Evolutionary conservation across 257 asterid species (phyloP), one percentile per base, ranked within the genome.

Genomic region (Solanum boliviense): DNA sequence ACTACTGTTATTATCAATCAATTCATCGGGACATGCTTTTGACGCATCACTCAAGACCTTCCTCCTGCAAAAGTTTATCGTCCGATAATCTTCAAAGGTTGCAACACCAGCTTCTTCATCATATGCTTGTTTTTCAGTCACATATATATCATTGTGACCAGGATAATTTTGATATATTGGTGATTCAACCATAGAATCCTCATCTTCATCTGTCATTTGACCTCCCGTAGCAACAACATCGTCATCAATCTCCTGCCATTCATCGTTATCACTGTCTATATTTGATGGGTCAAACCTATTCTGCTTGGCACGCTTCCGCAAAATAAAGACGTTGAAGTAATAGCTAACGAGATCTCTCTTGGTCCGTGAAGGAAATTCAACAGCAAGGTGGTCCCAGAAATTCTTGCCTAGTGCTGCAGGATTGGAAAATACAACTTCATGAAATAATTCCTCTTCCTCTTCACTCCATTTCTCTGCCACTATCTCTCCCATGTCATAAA

Each of bases 221-320:
- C 86, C 88, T 85, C 71, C 88, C 38, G 84, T 70, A 62, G 74
- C 91, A 39, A 82, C 78, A 87, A 87, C 84, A 83, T 87, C 88
- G 2, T 74, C 87, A 29, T 82, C 71, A 3, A 70, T 73, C 85
- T 56, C 91, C 21, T 58, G 88, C 90, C 91, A 90, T 87, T 89
- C 90, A 87, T 91, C 92, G 39, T 90, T 83, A 38, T 91, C 93
- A 23, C 93, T 91, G 88, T 91, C 93, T 44, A 91, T 86, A 76
- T 86, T 48, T 79, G 85, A 72, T 8, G 70, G 78, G 67, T 89
- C 89, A 89, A 65, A 78, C 70, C 91, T 86, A 87, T 91, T 91
- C 91, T 91, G 93, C 88, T 89, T 88, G 60, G 92, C 91, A 36
- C 93, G 92, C 52, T 62, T 91, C 25, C 81, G 68, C 72, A 91